Evolutionary conservation across 257 asterid genomes (phyloP), one percentile per base, ranked within the genome.

Genomic region (Euphrasia confusa): DNA sequence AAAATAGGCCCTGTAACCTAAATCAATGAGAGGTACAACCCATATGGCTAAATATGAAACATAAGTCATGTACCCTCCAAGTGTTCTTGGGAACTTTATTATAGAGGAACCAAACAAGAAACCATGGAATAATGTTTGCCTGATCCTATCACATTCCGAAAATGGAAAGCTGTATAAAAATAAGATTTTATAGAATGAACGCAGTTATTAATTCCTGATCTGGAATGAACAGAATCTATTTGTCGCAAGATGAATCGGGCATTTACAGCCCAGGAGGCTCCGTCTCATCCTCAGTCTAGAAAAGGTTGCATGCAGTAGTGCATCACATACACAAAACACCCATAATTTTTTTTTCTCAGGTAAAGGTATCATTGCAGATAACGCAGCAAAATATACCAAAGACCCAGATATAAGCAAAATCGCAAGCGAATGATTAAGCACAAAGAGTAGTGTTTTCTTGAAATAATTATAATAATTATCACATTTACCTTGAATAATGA

Each of bases 401-500:
- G 17, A 45, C 30, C 54, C 54, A 68, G 57, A n/a, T 6, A 26
- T 21, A 35, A 37, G 13, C 54, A 4, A 56, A 30, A 63, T 61
- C 10, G 9, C 47, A 59, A 8, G 24, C 2, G 56, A 58, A 45
- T 37, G 49, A 48, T 67, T 10, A 30, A 64, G 67, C n/a, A 62
- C 54, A 63, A 60, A 60, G 13, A 48, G 65, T 52, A 61, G 66
- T 40, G 4, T 53, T 32, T 39, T 32, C 33, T 32, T 40, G 60
- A 65, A 53, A 49, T 28, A 59, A 68, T 54, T 54, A 53, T 7
- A 71, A 47, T 39, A 61, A 26, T 42, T 17, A 60, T 61, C 64
- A 67, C 10, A 12, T 14, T 73, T 80, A 92, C 99, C 97, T 92
- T 92, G 75, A 83, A 82, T 55, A 84, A 30, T 52, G 95, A 76